Base-by-base conservation (phyloP, 768 basidiomycete genomes). In the Agrocybe pediades region DNA sequence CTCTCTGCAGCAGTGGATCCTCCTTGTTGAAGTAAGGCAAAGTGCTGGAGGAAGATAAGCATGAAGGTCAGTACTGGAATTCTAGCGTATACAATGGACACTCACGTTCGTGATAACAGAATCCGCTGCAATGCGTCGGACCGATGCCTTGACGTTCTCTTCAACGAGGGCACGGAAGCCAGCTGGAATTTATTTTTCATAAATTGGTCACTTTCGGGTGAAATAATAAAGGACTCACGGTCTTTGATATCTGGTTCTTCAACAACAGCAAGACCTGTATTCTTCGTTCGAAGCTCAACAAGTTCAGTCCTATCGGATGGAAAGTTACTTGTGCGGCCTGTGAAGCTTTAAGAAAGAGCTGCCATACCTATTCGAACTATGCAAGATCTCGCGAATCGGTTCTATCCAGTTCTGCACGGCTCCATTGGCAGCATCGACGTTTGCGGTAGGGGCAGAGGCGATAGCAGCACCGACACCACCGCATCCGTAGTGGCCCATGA, bases 401-500 rank as follows among this genome's bases (percentile, higher is more conserved):
- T 63, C 51, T 46, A 77, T 75, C 75, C 75, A 76, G 21, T 61
- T 70, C 43, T 76, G 70, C 7, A 76, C 71, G 4, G 74, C 71
- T 21, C 67, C 62, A 11, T 65, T 62, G 7, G 69, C 64, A 2
- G 60, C 60, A 47, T 70, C 66, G 15, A 68, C 52, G 20, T 59
- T 57, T 11, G 48, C 41, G 3, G 33, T 27, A 1, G 67, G 63
- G 1, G 62, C 60, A 1, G 66, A 57, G n/a, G 65, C 61, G 51
- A 73, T 73, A 6, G 74, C 66, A 24, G 74, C 72, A 11, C 69
- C 74, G 11, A 77, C 68, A 26, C 75, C 75, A 16, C 74, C 73
- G 49, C 74, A 77, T 1, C 74, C 75, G 45, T 77, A 77, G 55
- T 77, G 74, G 0, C 74, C 75, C 71, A 77, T 72, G 13, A 77